phyloP scores from a whole-genome alignment of 1,284 basidiomycete species.

The Sporisorium graminicola region DNA sequence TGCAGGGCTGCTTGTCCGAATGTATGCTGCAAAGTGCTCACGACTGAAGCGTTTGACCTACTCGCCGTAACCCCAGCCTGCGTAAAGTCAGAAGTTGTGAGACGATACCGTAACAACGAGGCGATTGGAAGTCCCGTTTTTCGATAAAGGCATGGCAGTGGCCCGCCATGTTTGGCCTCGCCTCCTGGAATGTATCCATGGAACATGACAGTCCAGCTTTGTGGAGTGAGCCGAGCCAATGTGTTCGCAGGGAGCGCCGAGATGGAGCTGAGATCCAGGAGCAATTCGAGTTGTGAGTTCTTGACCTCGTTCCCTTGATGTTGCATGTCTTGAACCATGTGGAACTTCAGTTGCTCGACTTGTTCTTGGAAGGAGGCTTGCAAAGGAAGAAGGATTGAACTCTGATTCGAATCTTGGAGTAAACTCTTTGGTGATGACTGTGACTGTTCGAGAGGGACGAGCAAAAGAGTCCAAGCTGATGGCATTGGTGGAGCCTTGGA shows the following conservation, averaged over 20 bases:
- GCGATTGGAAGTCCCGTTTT: slow-evolving; percentile 36
- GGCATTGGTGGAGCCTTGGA: no score
- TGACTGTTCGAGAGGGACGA: slow-evolving; percentile 3
- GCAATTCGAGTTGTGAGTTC: neutral
- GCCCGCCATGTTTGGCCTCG: neutral
- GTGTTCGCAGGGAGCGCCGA: slow-evolving; percentile 5
- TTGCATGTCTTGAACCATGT: neutral
- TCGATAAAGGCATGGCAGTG: slow-evolving; percentile 13
- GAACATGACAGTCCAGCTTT: slow-evolving; percentile 30
- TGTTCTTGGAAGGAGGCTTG: slow-evolving; percentile 11
- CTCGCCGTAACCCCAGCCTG: neutral
- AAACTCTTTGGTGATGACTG: no score
- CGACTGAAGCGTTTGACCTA: neutral
- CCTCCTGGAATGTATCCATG: neutral
- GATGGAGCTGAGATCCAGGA: slow-evolving; percentile 27
- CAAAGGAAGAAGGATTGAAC: slow-evolving; percentile 20
- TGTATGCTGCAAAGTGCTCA: neutral
- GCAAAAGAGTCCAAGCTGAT: slow-evolving; percentile 23
- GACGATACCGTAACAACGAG: slow-evolving; percentile 13
- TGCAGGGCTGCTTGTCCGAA: no score
- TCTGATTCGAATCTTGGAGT: neutral
- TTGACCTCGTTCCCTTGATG: neutral
- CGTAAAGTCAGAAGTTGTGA: neutral
- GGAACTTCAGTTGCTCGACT: neutral
- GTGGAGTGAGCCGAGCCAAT: slow-evolving; percentile 12